Evolutionary conservation across 345 rosid genomes (phyloP).

Genomic region (Adansonia digitata): DNA sequence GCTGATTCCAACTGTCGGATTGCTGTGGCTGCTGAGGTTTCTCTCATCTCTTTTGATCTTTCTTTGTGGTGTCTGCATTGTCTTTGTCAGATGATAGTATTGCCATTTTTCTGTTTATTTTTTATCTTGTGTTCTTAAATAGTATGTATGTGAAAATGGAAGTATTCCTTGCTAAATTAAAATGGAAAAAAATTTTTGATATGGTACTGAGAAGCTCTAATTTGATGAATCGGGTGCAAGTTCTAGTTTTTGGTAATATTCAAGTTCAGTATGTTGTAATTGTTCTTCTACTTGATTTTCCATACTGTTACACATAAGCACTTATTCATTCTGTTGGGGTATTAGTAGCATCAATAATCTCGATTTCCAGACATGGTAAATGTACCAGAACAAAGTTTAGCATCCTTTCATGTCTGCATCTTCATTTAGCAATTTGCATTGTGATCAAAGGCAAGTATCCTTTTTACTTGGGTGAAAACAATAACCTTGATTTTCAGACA

Average conservation of each 20-base stretch:
- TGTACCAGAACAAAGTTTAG: background rate
- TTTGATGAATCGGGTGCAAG: background rate
- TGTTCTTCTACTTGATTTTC: background rate
- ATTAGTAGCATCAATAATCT: background rate
- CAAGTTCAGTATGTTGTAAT: background rate
- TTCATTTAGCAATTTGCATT: background rate
- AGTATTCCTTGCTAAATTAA: background rate
- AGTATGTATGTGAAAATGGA: background rate
- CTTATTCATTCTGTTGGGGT: background rate
- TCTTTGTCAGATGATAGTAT: conserved; percentile 1
- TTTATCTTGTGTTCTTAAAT: background rate
- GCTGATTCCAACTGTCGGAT: conserved; percentile 55
- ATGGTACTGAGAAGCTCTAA: background rate
- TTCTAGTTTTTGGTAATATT: background rate
- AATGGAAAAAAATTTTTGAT: background rate
- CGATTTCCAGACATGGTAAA: background rate
- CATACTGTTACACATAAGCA: background rate
- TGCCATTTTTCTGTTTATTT: background rate
- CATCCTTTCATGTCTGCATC: background rate
- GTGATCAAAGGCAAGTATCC: background rate
- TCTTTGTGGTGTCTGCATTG: conserved; percentile 16
- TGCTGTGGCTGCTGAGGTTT: conserved; percentile 66
- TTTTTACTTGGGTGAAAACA: background rate
- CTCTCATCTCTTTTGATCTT: conserved; percentile 20
- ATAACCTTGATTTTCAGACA: background rate